Evolutionary conservation across 1,284 basidiomycete genomes (phyloP), one percentile per base, ranked within the genome.

Genomic region (Amylostereum areolatum): DNA sequence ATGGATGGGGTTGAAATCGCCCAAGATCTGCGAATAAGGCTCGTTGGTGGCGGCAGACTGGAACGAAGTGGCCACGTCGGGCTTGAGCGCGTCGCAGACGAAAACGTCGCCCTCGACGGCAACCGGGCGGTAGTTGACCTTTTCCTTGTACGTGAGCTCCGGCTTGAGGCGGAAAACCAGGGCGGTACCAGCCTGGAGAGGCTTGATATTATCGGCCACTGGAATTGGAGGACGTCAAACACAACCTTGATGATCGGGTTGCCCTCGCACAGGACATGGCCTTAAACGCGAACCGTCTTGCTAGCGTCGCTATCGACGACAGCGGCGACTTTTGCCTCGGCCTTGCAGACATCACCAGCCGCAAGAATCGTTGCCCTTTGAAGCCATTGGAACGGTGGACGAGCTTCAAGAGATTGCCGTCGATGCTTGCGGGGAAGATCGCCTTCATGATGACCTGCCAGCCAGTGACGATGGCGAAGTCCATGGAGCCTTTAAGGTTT

Each of bases 1-100:
- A 69, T 99, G 97, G 59, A 99, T 97, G n/a, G 91, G 89, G 60
- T 89, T 98, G 78, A 92, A 98, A 70, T 99, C 97, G 44, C 96
- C 95, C 2, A 96, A 98, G 52, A 95, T 83, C 67, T 88, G 85
- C 4, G 94, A 97, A 74, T 99, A 99, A 4, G 93, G 88, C 70
- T 96, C 85, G 66, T 99, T 98, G 49, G 91, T 91, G 41, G 89
- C 73, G n/a, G 95, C 90, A 3, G 92, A 77, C 48, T 72, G 81
- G 73, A 92, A 92, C 2, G 74, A 67, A 10, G 83, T 81, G 8
- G 77, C 70, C 10, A 75, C 69, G 11, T 77, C 70, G 24, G 74
- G 68, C n/a, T n/a, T n/a, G n/a, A n/a, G n/a, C n/a, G n/a, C n/a
- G n/a, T n/a, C n/a, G n/a, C n/a, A n/a, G n/a, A n/a, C n/a, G n/a